Base-by-base conservation (phyloP, 129 eudicot genomes). In the Mikania micrantha region DNA sequence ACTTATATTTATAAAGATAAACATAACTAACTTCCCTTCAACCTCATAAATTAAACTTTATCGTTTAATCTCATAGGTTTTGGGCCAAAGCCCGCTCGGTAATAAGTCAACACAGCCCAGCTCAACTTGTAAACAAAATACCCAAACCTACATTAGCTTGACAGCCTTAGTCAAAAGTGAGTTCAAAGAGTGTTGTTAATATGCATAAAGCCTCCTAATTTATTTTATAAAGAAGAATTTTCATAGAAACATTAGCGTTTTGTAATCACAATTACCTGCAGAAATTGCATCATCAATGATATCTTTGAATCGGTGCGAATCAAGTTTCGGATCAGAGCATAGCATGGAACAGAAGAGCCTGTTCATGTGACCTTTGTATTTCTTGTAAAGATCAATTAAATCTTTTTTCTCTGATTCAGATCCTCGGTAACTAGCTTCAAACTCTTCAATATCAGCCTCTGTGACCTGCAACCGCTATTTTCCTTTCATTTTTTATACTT, bases 281-380 rank as follows among this genome's bases (percentile, higher is more conserved):
- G 83, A 82, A 29, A 89, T 84, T n/a, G 93, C 91, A 79, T 89
- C 99, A 38, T 93, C 95, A 54, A 93, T 70, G 10, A 89, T 86
- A 79, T 93, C 99, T 83, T 93, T 93, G 81, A 89, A 93, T 24
- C 96, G 85, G 61, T 93, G 99, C 34, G 99, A 89, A 82, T 93
- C 99, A 78, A 93, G 81, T 60, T 70, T 80, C n/a, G 90, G 31
- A 77, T 94, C 93, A 21, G 99, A 94, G 83, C 99, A 94, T 50
- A 94, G 75, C 99, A 94, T 89, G 64, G 93, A 90, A 79, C 95
- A 89, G 70, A 94, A 94, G 63, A 94, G 87, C 85, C 99, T 94
- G 82, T 87, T 69, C 97, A 94, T 94, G 69, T 81, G 85, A 65
- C 99, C 99, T 90, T 86, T 87, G 81, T 71, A 79, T 73, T 86